Evolutionary conservation across 805 yeast genomes (phyloP).

Genomic region (Kuraishia piskuri): DNA sequence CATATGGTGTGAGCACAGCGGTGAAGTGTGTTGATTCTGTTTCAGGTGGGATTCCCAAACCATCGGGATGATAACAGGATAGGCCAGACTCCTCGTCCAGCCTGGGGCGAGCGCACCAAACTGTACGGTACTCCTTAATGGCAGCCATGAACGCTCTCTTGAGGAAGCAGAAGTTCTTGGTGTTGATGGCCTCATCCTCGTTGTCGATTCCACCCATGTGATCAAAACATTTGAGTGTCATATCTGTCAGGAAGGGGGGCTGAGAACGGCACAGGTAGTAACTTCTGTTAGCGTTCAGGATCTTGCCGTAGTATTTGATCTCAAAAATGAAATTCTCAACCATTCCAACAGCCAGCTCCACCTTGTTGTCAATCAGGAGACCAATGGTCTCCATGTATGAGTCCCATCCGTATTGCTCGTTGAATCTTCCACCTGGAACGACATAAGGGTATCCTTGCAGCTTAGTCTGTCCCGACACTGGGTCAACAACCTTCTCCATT

Average conservation of each 20-base stretch:
- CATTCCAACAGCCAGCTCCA: slow-evolving; percentile 79
- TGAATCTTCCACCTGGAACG: slow-evolving; percentile 96
- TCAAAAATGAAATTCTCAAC: slow-evolving; percentile 88
- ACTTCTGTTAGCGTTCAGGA: slow-evolving; percentile 87
- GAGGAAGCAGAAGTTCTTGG: slow-evolving; percentile 52
- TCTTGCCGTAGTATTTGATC: slow-evolving; percentile 83
- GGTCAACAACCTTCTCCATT: slow-evolving; percentile 42
- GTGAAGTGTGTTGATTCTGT: slow-evolving; percentile 87
- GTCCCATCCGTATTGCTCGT: slow-evolving; percentile 97
- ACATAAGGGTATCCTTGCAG: slow-evolving; percentile 74
- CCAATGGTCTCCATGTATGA: slow-evolving; percentile 90
- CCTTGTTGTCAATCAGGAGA: slow-evolving; percentile 52
- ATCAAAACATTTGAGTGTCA: slow-evolving; percentile 65
- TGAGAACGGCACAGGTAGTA: slow-evolving; percentile 89
- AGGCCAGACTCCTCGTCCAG: slow-evolving; percentile 66
- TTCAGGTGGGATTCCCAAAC: slow-evolving; percentile 93
- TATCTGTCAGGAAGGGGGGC: slow-evolving; percentile 94
- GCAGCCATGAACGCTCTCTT: slow-evolving; percentile 66
- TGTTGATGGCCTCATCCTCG: slow-evolving; percentile 27
- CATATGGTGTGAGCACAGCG: slow-evolving; percentile 59
- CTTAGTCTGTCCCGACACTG: slow-evolving; percentile 38
- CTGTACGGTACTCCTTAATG: slow-evolving; percentile 72
- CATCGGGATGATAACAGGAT: slow-evolving; percentile 86
- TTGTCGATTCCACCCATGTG: slow-evolving; percentile 26
- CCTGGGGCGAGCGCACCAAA: slow-evolving; percentile 76